Evolutionary conservation across 148 eudicot genomes (phyloP).

Genomic region (Rhododendron henanense): DNA sequence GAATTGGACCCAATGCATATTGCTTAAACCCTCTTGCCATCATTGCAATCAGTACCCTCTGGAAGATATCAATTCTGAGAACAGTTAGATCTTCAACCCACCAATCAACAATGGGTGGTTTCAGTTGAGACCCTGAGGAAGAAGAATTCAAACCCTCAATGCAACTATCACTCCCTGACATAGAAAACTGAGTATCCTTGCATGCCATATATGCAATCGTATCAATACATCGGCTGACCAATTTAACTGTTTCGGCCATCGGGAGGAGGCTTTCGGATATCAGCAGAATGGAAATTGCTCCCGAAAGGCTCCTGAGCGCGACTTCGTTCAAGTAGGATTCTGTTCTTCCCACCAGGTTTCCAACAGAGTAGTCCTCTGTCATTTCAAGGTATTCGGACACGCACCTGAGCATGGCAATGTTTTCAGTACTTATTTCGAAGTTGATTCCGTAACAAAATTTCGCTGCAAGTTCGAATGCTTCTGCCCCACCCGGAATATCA

Average conservation of each 20-base stretch:
- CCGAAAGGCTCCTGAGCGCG: slow-evolving; percentile 58
- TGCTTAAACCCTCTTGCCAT: slow-evolving; percentile 78
- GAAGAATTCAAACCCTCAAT: slow-evolving; percentile 33
- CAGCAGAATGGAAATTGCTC: slow-evolving; percentile 59
- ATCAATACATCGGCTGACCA: slow-evolving; percentile 82
- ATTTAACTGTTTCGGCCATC: slow-evolving; percentile 64
- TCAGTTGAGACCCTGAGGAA: slow-evolving; percentile 35
- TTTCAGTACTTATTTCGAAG: slow-evolving; percentile 66
- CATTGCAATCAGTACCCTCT: slow-evolving; percentile 75
- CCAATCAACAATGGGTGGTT: slow-evolving; percentile 59
- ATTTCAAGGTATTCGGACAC: slow-evolving; percentile 82
- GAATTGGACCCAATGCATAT: slow-evolving; percentile 75
- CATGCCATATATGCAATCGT: slow-evolving; percentile 66
- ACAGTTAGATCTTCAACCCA: slow-evolving; percentile 88
- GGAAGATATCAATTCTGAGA: slow-evolving; percentile 79
- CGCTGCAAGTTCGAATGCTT: slow-evolving; percentile 81
- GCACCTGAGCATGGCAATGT: slow-evolving; percentile 75
- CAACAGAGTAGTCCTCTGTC: slow-evolving; percentile 79
- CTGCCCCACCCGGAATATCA: slow-evolving; percentile 81
- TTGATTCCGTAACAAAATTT: slow-evolving; percentile 93
- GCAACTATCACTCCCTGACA: slow-evolving; percentile 27
- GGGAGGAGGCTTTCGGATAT: slow-evolving; percentile 61
- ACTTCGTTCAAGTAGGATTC: slow-evolving; percentile 71
- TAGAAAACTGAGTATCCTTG: slow-evolving; percentile 50
- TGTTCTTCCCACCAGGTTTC: slow-evolving; percentile 59